Conservation (phyloP, 2,329 filamentous ascomycete species). For the Pezicula rhizophila region DNA sequence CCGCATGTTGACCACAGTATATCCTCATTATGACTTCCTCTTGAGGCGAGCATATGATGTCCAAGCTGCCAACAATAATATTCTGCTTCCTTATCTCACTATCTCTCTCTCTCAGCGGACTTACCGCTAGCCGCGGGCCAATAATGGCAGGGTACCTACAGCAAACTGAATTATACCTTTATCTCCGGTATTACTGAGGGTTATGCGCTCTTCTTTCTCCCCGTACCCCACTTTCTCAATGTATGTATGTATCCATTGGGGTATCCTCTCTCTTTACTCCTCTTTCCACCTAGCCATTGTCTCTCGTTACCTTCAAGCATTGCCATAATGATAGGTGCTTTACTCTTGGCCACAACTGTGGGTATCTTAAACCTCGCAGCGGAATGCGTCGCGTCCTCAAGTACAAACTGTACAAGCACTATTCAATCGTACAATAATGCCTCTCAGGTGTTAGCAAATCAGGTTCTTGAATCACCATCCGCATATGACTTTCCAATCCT, state of each 20-base stretch:
- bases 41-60: too few relatives aligned
- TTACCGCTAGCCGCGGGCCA: too few relatives aligned
- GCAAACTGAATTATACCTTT: too few relatives aligned
- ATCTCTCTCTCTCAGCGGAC: too few relatives aligned
- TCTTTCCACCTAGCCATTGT: neutral
- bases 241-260: neutral
- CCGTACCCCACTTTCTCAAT: neutral
- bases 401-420: neutral
- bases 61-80: too few relatives aligned
- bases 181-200: too few relatives aligned
- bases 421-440: constrained; percentile 8
- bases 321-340: neutral
- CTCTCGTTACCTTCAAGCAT: neutral
- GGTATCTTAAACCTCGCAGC: neutral
- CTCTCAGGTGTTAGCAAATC: constrained; percentile 25
- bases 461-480: constrained; percentile 27
- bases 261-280: neutral
- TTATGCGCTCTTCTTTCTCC: too few relatives aligned
- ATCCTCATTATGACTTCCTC: too few relatives aligned
- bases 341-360: neutral
- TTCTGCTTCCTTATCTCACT: too few relatives aligned
- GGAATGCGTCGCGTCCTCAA: constrained; percentile 1
- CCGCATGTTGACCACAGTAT: too few relatives aligned
- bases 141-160: too few relatives aligned
- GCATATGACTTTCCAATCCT: constrained; percentile 33